Base-by-base conservation (phyloP, 768 basidiomycete genomes). In the Pisolithus albus region DNA sequence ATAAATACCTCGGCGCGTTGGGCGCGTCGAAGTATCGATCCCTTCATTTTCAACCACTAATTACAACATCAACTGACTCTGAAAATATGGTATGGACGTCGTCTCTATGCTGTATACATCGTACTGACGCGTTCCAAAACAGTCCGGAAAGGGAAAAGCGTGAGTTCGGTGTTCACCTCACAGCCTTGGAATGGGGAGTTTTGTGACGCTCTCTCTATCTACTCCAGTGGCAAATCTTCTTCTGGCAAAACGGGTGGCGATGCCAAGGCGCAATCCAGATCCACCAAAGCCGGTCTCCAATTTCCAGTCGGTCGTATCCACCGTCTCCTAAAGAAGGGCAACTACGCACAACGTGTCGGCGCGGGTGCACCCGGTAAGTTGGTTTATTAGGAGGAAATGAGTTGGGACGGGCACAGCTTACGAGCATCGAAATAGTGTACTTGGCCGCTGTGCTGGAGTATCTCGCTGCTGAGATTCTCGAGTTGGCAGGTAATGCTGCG, bases 371-470 rank as follows among this genome's bases (percentile, higher is more conserved):
- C 86, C 54, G 81, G 82, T 82, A 59, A 36, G 74, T 69, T 30
- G 24, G 32, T 36, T 5, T 4, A 1, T 10, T 6, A 21, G 44
- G 26, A 4, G 30, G 34, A 15, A 11, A 34, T 15, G 21, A 16
- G 23, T 23, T 21, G 28, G 21, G 47, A 11, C 23, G 15, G 4
- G 3, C 7, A n/a, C 5, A 34, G 13, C 34, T 34, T 11, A 16
- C 50, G 55, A 5, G 64, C 32, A 6, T 16, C 6, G 26, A 1
- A 15, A 18, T 51, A 84, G 90, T 90, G 46, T 91, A 89, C 70
- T 80, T 90, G 52, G 83, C 88, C 52, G 87, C 87, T 47, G 89
- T 92, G 50, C 77, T 92, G 24, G 91, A 92, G 69, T 92, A 93
- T 67, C 78, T 93, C 36, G 79, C 83, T 6, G 91, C 90, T 26